phyloP scores from a whole-genome alignment of 2,329 filamentous ascomycete genomes.

The Exophiala oligosperma region DNA sequence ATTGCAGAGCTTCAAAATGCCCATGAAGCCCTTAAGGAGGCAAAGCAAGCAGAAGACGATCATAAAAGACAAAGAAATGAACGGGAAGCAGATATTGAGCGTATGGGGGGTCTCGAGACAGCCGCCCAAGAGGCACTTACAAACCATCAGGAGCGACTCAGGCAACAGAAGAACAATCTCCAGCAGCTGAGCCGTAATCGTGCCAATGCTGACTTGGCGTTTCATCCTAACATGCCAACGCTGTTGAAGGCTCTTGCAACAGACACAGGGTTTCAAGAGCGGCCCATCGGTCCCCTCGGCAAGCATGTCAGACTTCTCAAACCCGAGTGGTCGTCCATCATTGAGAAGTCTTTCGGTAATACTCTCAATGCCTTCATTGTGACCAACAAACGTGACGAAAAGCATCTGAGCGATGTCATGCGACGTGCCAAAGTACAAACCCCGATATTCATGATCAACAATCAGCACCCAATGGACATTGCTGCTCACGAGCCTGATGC shows the following conservation, averaged over 20 bases:
- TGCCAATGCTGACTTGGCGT: constrained; percentile 64
- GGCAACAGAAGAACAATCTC: constrained; percentile 53
- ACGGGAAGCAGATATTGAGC: constrained; percentile 38
- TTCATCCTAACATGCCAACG: constrained; percentile 55
- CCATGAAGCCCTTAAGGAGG: constrained; percentile 50
- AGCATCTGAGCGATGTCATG: constrained; percentile 67
- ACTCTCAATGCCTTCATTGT: constrained; percentile 78
- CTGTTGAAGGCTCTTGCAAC: constrained; percentile 68
- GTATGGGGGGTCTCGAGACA: constrained; percentile 31
- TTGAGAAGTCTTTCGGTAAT: constrained; percentile 75
- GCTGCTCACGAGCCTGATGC: constrained; percentile 71
- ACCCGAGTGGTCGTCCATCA: constrained; percentile 76
- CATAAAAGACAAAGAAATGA: constrained; percentile 39
- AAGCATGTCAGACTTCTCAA: constrained; percentile 73
- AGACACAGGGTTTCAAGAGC: constrained; percentile 67
- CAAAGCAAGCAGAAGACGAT: constrained; percentile 43
- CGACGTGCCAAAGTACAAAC: constrained; percentile 52
- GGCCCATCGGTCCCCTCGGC: constrained; percentile 82
- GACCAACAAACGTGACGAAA: constrained; percentile 71
- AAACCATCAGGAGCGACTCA: constrained; percentile 56
- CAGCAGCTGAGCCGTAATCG: constrained; percentile 56
- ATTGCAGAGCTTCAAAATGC: constrained; percentile 60
- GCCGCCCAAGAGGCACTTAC: constrained; percentile 22
- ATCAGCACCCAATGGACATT: constrained; percentile 54
- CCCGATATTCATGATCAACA: constrained; percentile 65